Conservation (phyloP, 176 grass and related monocot genomes). For the Aegilops umbellulata region DNA sequence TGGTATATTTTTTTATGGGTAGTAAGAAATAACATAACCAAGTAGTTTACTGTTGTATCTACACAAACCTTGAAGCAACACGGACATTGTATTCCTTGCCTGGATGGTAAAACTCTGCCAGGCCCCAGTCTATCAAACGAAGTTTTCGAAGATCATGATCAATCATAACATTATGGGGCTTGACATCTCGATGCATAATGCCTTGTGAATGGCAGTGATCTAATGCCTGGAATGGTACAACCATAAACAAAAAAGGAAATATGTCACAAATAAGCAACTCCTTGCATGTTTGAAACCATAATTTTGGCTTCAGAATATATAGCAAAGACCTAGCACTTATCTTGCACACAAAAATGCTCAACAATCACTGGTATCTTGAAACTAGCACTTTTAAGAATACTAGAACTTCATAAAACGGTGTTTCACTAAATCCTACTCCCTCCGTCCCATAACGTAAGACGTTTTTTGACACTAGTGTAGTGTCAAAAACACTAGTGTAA, state of each 20-base stretch:
- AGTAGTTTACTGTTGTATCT: background rate
- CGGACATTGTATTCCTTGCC: constrained; percentile 96
- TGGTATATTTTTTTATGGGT: background rate
- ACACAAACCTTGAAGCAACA: constrained; percentile 90
- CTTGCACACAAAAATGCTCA: background rate
- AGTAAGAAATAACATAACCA: constrained; percentile 5
- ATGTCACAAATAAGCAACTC: background rate
- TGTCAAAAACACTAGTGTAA: no score
- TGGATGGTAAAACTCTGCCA: constrained; percentile 96
- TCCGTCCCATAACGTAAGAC: no score
- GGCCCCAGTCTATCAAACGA: constrained; percentile 93
- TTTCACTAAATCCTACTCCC: constrained; percentile 3
- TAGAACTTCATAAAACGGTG: constrained; percentile 1
- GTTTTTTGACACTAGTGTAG: no score
- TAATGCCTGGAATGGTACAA: constrained; percentile 48
- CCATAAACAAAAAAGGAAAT: constrained; percentile 25
- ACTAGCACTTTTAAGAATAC: background rate
- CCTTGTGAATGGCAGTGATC: constrained; percentile 96
- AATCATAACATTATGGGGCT: constrained; percentile 98
- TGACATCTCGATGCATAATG: constrained; percentile 99
- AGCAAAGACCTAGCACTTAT: background rate
- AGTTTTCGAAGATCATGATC: constrained; percentile 92
- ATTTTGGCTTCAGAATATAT: background rate
- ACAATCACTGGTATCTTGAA: background rate
- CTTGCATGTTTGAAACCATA: background rate